Conservation (phyloP, 1,284 basidiomycete genomes). For the Papiliotrema terrestris region DNA sequence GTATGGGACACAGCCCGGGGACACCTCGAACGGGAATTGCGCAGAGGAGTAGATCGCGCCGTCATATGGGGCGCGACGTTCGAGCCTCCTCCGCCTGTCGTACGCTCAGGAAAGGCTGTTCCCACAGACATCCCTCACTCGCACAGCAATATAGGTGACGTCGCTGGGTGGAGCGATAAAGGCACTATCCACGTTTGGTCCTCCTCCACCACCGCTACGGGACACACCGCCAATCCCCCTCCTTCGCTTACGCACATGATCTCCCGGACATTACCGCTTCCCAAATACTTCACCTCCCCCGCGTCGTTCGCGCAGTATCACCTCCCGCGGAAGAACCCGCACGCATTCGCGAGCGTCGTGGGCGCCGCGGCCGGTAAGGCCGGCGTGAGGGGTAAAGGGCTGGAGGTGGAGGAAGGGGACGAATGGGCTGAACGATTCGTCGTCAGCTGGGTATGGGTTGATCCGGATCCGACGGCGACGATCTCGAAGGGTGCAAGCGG, state of each 20-base stretch:
- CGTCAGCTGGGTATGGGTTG: conserved; percentile 73
- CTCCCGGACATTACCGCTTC: conserved; percentile 72
- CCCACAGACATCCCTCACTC: too few species aligned
- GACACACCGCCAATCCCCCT: conserved; percentile 9
- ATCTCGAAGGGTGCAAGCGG: background rate
- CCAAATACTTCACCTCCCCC: conserved; percentile 88
- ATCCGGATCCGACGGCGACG: conserved; percentile 21
- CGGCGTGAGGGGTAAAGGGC: conserved; percentile 22
- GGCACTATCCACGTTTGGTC: conserved; percentile 83
- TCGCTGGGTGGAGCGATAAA: conserved; percentile 75
- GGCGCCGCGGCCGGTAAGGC: conserved; percentile 48
- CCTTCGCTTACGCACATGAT: conserved; percentile 68
- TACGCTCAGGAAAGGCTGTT: too few species aligned
- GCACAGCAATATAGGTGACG: conserved; percentile 4
- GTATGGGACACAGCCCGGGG: conserved; percentile 80
- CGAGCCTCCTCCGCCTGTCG: conserved; percentile 14
- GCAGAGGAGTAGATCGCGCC: conserved; percentile 84
- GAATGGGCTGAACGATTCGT: conserved; percentile 70
- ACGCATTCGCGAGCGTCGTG: conserved; percentile 38
- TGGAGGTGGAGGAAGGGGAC: conserved; percentile 53
- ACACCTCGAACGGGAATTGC: conserved; percentile 72
- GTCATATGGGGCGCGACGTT: conserved; percentile 79
- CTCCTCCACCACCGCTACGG: background rate
- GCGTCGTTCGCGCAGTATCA: conserved; percentile 92
- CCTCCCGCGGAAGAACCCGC: conserved; percentile 60